Evolutionary conservation across 1,284 basidiomycete genomes (phyloP), one percentile per base, ranked within the genome.

Genomic region (Ganoderma boninense): DNA sequence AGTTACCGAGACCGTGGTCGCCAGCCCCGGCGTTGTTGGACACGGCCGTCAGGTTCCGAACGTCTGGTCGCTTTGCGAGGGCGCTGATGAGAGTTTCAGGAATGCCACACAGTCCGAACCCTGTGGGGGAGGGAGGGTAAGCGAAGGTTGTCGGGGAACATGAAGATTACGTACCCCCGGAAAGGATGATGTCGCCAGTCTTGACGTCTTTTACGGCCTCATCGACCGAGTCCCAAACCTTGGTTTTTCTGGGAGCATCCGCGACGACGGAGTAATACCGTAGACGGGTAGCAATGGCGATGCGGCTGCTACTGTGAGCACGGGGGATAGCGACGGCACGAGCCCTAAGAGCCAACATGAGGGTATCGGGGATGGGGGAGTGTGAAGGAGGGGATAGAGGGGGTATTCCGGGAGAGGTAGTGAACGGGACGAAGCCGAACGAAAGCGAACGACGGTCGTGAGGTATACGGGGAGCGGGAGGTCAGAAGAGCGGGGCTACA

Each of bases 11-110:
- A 68, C 96, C 96, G 57, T 86, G 90, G 68, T 93, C 89, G 40
- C 89, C 89, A 29, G 89, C 86, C 61, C 96, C 96, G 64, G 95
- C 94, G 81, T 97, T 97, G 82, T 97, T 97, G n/a, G 95, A 96
- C 44, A 97, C 92, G 66, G 92, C 94, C 44, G 91, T 95, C 65
- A 98, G 84, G 77, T 90, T 85, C 64, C 82, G 83, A 62, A 97
- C 87, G 64, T 95, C 92, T 65, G 87, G 86, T 63, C 93, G 89
- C 76, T 89, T 90, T 40, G 88, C 82, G 65, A 98, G 83, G 2
- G 96, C 96, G 29, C 84, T 83, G 67, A 98, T 91, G 63, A 98
- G 86, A 0, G 96, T 96, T 81, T 97, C 96, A 75, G 92, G 92
- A 63, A 92, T 89, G 64, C 92, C 92, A 70, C 90, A 90, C 52